Evolutionary conservation across 2,329 filamentous ascomycete species (phyloP), one percentile per base, ranked within the genome.

Genomic region (Venturia nashicola): DNA sequence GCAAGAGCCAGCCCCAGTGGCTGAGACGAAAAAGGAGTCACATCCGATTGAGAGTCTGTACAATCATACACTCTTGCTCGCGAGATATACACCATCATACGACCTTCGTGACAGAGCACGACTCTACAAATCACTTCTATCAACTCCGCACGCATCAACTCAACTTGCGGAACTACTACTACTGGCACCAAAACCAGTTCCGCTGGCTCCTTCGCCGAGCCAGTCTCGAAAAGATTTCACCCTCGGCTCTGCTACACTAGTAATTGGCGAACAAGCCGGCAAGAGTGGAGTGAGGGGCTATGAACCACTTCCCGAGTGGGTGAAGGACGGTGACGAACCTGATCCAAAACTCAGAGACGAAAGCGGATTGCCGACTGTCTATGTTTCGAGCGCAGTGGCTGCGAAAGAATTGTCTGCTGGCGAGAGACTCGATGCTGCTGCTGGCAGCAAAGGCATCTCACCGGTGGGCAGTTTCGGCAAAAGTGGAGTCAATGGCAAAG

Each of bases 1-100:
- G 64, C 70, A 70, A 54, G 68, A 72, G 23, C 59, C 60, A 16
- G 43, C 66, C 18, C 32, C 67, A 20, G 62, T 65, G 1, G 59
- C 70, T 20, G n/a, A 62, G 32, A 55, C 65, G 16, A 40, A 68
- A 14, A 63, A 70, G 14, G 32, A 32, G 7, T n/a, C 6, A 9
- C 87, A 96, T 69, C 84, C 88, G 0, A 86, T 96, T 62, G 83
- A 85, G 39, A 81, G 86, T 2, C 79, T 99, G 1, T 99, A 91
- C 86, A 84, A 88, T 39, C 96, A 99, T 70, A 84, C 90, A 27
- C 80, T 96, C 36, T 82, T 93, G 1, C 83, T 99, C 1, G 90
- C 90, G 40, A 86, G 94, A 66, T 99, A 97, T 74, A 94, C 97
- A 70, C 90, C 87, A 0, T 97, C 92, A 0, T 99, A 96, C 75